Evolutionary conservation across 495 filamentous ascomycete species (phyloP).

Genomic region (Hapsidospora chrysogenum): DNA sequence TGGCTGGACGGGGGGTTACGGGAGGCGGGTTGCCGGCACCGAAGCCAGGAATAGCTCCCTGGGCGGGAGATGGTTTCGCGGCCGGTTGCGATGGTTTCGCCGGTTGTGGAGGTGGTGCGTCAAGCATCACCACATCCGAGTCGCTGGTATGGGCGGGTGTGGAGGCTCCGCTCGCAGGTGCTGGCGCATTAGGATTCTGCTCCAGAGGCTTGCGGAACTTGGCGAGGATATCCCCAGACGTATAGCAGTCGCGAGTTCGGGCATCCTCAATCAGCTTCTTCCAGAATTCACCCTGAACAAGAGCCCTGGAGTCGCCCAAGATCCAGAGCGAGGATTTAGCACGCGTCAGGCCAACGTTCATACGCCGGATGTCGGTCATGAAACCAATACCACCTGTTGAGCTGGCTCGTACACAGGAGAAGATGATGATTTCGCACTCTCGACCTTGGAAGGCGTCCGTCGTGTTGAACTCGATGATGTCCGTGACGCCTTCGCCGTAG

Average conservation of each 20-base stretch:
- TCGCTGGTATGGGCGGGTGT: not conserved
- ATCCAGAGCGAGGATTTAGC: slow-evolving; percentile 94
- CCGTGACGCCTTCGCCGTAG: slow-evolving; percentile 61
- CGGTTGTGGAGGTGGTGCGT: too few relatives aligned
- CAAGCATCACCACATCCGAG: slow-evolving; percentile 14
- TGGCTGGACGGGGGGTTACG: too few relatives aligned
- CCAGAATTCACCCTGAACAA: slow-evolving; percentile 85
- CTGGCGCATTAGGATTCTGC: slow-evolving; percentile 5
- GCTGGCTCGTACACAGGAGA: slow-evolving; percentile 90
- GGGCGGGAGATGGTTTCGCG: too few relatives aligned
- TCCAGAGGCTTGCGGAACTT: slow-evolving; percentile 21
- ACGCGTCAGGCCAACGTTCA: slow-evolving; percentile 96
- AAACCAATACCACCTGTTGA: slow-evolving; percentile 86
- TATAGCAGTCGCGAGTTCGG: slow-evolving; percentile 56
- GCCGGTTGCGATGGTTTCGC: too few relatives aligned
- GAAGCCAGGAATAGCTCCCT: not conserved
- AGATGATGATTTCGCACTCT: slow-evolving; percentile 95
- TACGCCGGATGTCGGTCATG: slow-evolving; percentile 92
- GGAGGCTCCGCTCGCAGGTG: not conserved
- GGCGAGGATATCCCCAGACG: slow-evolving; percentile 41
- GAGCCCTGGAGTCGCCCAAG: slow-evolving; percentile 72
- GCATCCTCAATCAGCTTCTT: slow-evolving; percentile 67
- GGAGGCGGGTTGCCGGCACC: not conserved
- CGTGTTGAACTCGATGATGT: slow-evolving; percentile 87
- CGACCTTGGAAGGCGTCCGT: slow-evolving; percentile 96